Percentiles rank a stretch among this genome's conserved stretches.
Conservation (phyloP, 352 stramenopile genomes). For the Pythium plurisporium region DNA sequence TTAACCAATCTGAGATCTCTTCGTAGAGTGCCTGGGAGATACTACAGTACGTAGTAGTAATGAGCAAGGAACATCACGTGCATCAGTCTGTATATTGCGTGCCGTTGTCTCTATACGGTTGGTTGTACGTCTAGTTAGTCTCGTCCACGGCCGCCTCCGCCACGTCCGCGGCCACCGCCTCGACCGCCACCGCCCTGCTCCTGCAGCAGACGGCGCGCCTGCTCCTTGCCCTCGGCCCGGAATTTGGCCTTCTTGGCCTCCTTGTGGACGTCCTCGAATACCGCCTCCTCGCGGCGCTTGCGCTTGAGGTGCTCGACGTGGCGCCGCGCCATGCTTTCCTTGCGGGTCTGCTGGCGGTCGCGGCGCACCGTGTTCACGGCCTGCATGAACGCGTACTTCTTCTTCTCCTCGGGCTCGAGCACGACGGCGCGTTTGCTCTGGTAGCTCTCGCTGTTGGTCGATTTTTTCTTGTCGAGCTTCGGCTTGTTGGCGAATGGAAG, state of each 20-base stretch:
- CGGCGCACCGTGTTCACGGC: slow-evolving; percentile 96
- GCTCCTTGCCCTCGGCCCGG: slow-evolving; percentile 75
- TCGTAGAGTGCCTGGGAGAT: too few species aligned
- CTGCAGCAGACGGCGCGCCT: slow-evolving; percentile 37
- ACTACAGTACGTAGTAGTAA: too few species aligned
- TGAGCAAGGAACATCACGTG: too few species aligned
- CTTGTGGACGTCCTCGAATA: slow-evolving; percentile 79
- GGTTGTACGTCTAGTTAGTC: neutral
- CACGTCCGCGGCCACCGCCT: slow-evolving; percentile 8
- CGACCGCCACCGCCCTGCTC: slow-evolving; percentile 40
- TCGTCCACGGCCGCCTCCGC: slow-evolving; percentile 10
- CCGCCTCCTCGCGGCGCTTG: slow-evolving; percentile 88
- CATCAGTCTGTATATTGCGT: neutral
- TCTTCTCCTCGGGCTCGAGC: slow-evolving; percentile 95
- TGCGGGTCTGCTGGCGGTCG: slow-evolving; percentile 93
- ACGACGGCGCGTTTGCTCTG: slow-evolving; percentile 89
- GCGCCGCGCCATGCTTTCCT: slow-evolving; percentile 86
- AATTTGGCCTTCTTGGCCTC: slow-evolving; percentile 88
- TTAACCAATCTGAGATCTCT: too few species aligned
- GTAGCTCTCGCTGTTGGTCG: slow-evolving; percentile 82
- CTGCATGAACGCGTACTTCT: slow-evolving; percentile 97
- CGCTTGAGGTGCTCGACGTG: slow-evolving; percentile 90
- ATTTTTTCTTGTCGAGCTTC: slow-evolving; percentile 91
- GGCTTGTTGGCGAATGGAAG: slow-evolving; percentile 97
- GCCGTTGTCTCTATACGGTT: slow-evolving; percentile 4